phyloP scores from a whole-genome alignment of 2,329 filamentous ascomycete species.

The Alternaria sp. region DNA sequence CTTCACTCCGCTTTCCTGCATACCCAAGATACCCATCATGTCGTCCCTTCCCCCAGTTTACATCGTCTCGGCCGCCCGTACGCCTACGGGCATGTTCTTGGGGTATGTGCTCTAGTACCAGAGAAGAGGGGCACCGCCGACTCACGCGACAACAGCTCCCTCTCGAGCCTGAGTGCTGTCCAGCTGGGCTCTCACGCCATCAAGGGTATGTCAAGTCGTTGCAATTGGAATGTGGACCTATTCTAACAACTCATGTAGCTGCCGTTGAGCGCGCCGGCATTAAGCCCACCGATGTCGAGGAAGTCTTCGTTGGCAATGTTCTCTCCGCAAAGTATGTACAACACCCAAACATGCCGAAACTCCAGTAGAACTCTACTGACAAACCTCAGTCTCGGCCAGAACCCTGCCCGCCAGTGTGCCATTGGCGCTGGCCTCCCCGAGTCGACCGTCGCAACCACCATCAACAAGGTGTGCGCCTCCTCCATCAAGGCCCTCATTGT shows the following conservation, averaged over 20 bases:
- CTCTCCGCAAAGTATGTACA: conserved; percentile 83
- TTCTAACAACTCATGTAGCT: conserved; percentile 50
- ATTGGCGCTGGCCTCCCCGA: conserved; percentile 85
- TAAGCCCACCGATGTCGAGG: conserved; percentile 88
- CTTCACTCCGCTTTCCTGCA: not conserved
- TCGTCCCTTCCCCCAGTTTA: conserved; percentile 86
- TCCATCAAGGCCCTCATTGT: conserved; percentile 93
- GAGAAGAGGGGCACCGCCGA: conserved; percentile 30
- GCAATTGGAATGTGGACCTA: not conserved
- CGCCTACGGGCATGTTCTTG: conserved; percentile 91
- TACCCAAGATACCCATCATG: conserved; percentile 61
- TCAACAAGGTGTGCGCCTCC: conserved; percentile 99
- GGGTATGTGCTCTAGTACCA: conserved; percentile 65
- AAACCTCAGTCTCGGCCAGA: conserved; percentile 83
- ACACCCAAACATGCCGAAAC: not conserved
- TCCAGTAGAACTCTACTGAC: conserved; percentile 7
- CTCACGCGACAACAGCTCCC: conserved; percentile 65
- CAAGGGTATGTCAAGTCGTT: conserved; percentile 68
- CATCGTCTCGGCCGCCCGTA: conserved; percentile 90
- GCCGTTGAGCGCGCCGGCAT: conserved; percentile 87
- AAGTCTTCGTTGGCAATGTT: conserved; percentile 98
- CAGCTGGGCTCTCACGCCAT: conserved; percentile 91
- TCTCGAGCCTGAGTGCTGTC: conserved; percentile 83
- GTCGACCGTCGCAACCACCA: conserved; percentile 82
- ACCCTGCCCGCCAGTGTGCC: conserved; percentile 92